Evolutionary conservation across 257 asterid genomes (phyloP), one percentile per base, ranked within the genome.

Genomic region (Coffea canephora): DNA sequence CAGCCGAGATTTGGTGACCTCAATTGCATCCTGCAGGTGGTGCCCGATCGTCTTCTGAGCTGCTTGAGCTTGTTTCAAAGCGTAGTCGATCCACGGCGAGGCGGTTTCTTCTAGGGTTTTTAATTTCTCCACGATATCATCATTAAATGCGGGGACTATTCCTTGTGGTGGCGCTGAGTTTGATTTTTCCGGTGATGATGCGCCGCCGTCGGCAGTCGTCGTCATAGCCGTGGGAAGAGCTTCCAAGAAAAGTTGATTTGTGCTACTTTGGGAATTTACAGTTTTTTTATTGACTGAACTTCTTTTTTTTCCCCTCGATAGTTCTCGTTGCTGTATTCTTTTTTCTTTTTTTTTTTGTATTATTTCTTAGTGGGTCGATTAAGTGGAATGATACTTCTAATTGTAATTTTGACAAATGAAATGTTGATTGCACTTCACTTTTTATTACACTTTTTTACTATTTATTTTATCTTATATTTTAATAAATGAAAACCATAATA

Each of bases 41-140:
- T 74, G 81, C 69, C 83, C 91, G 72, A 89, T 50, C 41, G 89
- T 87, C 88, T 84, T 85, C 82, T 83, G 91, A 23, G 92, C 95
- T 75, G 87, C 77, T 74, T 83, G 88, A 46, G 97, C 98, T 81
- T 90, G 98, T 84, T 92, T 88, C 81, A 90, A 79, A 31, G 91
- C 93, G 82, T 92, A 86, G n/a, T 88, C 93, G 76, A 87, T 68
- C 96, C 91, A 94, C 10, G 92, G 93, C 57, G 82, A 71, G 41
- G 77, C n/a, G 54, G 78, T 23, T 31, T 70, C 74, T 31, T 67
- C 88, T 34, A 76, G 75, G 80, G 86, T 21, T 80, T 76, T 74
- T 34, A 83, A 82, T 61, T 81, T 77, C 55, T 80, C 83, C 39
- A 66, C 68, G 14, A 67, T 75, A 12, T 75, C 50, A 46, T 76